Evolutionary conservation across 306 rosid species (phyloP), one percentile per base, ranked within the genome.

Genomic region (Adenanthera pavonina): DNA sequence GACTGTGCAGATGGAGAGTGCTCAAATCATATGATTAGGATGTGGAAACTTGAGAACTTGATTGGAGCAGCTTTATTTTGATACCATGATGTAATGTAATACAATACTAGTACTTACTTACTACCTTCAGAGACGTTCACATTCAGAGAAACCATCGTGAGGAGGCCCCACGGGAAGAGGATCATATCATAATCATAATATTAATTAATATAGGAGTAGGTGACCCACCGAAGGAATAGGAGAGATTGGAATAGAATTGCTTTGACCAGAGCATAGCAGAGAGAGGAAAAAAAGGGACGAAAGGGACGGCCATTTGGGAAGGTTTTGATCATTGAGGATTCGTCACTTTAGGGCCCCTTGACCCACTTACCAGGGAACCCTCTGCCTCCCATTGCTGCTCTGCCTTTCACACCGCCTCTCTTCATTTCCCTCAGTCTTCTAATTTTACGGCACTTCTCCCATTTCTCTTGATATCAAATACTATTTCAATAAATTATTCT

Each of bases 161-260:
- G 66, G 54, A 76, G 56, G 49, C 83, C 69, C 93, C 88, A 82
- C 87, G 81, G 80, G 82, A 80, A 85, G 84, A 81, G 34, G 14
- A 56, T 85, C 61, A 48, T 71, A 35, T 60, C 25, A 80, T 82
- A 78, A 62, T 25, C 30, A 25, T 25, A 25, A 25, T 25, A 25
- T 25, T 25, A 25, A 25, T 25, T 25, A 25, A 25, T 25, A 43
- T 40, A 33, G 48, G 81, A 80, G 86, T 82, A 82, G 90, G 85
- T 88, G 91, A 82, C 90, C 94, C 89, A 84, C 89, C 85, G 80
- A 41, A 62, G 61, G 36, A 25, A 59, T 52, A 75, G 54, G 78
- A 61, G 81, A 72, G 81, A 48, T 78, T 78, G 83, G 81, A 85
- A 87, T 80, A 36, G 65, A 59, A 59, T 59, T 82, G 83, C 72